phyloP scores from a whole-genome alignment of 2,329 filamentous ascomycete genomes.

The Aureobasidium melanogenum region DNA sequence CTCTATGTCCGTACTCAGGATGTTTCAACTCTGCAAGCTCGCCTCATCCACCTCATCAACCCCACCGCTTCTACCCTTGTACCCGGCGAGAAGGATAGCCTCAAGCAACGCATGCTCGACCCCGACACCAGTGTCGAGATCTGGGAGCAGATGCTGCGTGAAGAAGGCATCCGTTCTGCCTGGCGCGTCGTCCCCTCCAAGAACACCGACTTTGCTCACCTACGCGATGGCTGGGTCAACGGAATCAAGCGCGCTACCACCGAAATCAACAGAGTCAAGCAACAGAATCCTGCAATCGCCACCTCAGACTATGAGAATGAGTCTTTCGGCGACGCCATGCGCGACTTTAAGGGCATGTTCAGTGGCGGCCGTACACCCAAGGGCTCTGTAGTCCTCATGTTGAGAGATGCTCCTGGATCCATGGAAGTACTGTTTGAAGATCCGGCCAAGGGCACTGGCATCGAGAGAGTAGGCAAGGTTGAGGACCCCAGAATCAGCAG shows the following conservation, averaged over 20 bases:
- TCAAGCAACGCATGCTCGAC: constrained; percentile 63
- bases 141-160: constrained; percentile 63
- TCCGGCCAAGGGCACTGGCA: constrained; percentile 38
- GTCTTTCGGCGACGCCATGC: constrained; percentile 64
- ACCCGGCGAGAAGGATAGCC: constrained; percentile 65
- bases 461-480: constrained; percentile 55
- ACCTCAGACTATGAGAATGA: constrained; percentile 56
- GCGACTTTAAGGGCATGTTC: constrained; percentile 73
- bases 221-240: constrained; percentile 84
- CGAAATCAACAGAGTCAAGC: constrained; percentile 16
- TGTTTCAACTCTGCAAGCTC: constrained; percentile 68
- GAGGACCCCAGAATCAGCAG: constrained; percentile 71
- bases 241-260: constrained; percentile 67
- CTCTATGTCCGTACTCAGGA: constrained; percentile 82
- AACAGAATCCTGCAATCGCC: constrained; percentile 20
- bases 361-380: constrained; percentile 70
- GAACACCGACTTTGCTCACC: constrained; percentile 87
- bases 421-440: constrained; percentile 61
- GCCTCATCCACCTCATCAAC: constrained; percentile 67
- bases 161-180: constrained; percentile 61
- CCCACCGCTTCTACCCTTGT: constrained; percentile 74
- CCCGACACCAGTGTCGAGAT: constrained; percentile 58
- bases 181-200: constrained; percentile 83
- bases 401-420: constrained; percentile 55
- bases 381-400: constrained; percentile 65